phyloP scores from a whole-genome alignment of 2,329 filamentous ascomycete species.

The Calonectria hongkongensis region DNA sequence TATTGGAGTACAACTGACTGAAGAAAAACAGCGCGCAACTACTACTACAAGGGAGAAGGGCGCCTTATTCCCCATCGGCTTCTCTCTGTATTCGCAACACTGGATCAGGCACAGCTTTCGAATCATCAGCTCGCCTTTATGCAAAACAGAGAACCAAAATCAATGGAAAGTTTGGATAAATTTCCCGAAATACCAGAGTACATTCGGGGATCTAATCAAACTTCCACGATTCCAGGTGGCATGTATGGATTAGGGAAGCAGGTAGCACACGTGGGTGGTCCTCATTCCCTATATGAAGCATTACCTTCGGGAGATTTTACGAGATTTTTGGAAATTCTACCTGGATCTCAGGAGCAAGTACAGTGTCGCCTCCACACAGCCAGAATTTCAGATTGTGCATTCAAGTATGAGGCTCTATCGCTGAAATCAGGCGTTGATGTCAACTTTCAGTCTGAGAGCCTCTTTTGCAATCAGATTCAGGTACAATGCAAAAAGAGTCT shows the following conservation, averaged over 20 bases:
- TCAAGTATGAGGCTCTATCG: conserved; percentile 30
- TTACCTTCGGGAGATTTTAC: background rate
- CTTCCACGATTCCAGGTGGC: background rate
- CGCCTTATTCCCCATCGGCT: background rate
- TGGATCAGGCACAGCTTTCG: conserved; percentile 17
- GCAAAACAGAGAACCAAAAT: background rate
- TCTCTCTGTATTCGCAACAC: conserved; percentile 5
- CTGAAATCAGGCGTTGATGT: background rate
- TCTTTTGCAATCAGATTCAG: conserved; percentile 8
- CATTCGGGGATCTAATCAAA: background rate
- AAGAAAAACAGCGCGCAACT: background rate
- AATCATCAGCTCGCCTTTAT: background rate
- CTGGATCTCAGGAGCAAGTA: background rate
- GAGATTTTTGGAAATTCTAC: conserved; percentile 27
- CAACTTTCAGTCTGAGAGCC: background rate
- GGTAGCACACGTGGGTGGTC: background rate
- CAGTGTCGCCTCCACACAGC: conserved; percentile 3
- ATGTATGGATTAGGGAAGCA: background rate
- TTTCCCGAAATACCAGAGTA: background rate
- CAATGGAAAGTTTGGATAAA: background rate
- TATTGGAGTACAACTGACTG: background rate
- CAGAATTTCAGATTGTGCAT: background rate
- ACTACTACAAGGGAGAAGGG: conserved; percentile 8
- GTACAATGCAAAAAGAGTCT: background rate
- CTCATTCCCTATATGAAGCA: background rate